Evolutionary conservation across 305 asterid genomes (phyloP).

Genomic region (Fraxinus paxiana): DNA sequence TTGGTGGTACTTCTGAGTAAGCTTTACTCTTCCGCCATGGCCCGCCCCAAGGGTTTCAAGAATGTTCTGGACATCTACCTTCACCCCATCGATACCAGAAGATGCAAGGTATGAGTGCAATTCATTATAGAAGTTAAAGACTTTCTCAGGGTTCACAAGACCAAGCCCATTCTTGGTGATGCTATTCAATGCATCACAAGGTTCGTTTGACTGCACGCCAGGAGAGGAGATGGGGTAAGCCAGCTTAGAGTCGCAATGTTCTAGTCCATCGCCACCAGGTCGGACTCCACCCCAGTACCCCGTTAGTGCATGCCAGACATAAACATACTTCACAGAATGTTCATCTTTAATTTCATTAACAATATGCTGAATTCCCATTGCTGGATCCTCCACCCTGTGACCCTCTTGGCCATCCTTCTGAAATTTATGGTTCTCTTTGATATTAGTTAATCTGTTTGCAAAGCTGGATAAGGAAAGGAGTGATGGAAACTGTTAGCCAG

Average conservation of each 20-base stretch:
- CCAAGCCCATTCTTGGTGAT: slow-evolving; percentile 75
- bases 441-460: slow-evolving; percentile 71
- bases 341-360: slow-evolving; percentile 59
- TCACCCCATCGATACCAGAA: slow-evolving; percentile 82
- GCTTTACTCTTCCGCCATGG: slow-evolving; percentile 82
- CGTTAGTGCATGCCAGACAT: slow-evolving; percentile 78
- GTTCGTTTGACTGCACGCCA: slow-evolving; percentile 63
- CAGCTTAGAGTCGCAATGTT: slow-evolving; percentile 70
- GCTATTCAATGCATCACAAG: slow-evolving; percentile 56
- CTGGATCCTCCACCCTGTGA: slow-evolving; percentile 50
- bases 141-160: slow-evolving; percentile 76
- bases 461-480: slow-evolving; percentile 46
- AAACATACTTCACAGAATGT: slow-evolving; percentile 68
- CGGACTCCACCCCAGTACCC: slow-evolving; percentile 93
- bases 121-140: slow-evolving; percentile 67
- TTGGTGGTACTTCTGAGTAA: slow-evolving; percentile 71
- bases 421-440: slow-evolving; percentile 85
- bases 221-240: slow-evolving; percentile 76
- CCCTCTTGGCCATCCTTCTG: slow-evolving; percentile 68
- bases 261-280: slow-evolving; percentile 56
- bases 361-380: slow-evolving; percentile 59
- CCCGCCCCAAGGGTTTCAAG: slow-evolving; percentile 93
- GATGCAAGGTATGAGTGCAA: slow-evolving; percentile 80
- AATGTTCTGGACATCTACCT: slow-evolving; percentile 88
- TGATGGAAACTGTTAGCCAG: slow-evolving; percentile 10